A percentile compares a stretch with the other conserved stretches of the same genome.
Evolutionary conservation across 345 rosid genomes (phyloP).

Genomic region (Bretschneidera sinensis): DNA sequence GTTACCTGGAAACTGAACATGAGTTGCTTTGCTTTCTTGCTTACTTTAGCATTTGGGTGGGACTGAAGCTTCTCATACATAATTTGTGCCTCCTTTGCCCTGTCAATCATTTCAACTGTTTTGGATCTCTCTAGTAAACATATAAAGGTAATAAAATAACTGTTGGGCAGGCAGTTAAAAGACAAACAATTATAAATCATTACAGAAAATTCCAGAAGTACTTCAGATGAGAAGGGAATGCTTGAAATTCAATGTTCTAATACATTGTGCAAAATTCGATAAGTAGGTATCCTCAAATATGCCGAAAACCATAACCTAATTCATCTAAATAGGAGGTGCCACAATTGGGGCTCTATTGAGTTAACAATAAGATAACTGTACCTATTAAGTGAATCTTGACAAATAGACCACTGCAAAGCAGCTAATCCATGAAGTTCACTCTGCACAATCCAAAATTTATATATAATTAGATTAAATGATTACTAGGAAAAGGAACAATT

Average conservation of each 20-base stretch:
- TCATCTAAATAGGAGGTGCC: too few relatives aligned
- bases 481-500: neutral
- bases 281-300: too few relatives aligned
- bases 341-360: too few relatives aligned
- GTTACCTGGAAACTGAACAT: constrained; percentile 84
- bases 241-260: too few relatives aligned
- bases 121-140: neutral
- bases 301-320: too few relatives aligned
- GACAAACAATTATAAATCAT: neutral
- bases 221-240: too few relatives aligned
- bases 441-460: constrained; percentile 32
- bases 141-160: neutral
- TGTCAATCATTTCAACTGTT: constrained; percentile 27
- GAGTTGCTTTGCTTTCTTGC: constrained; percentile 75
- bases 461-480: neutral
- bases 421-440: constrained; percentile 91
- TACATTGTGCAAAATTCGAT: too few relatives aligned
- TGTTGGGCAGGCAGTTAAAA: neutral
- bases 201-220: neutral
- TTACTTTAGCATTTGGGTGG: constrained; percentile 66
- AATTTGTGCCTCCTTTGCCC: constrained; percentile 57
- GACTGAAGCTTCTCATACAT: constrained; percentile 88
- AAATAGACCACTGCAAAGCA: constrained; percentile 91
- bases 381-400: constrained; percentile 85
- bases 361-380: constrained; percentile 7